phyloP scores from a whole-genome alignment of 1,139 yeast genomes.

The Suhomyces bolitotheri region DNA sequence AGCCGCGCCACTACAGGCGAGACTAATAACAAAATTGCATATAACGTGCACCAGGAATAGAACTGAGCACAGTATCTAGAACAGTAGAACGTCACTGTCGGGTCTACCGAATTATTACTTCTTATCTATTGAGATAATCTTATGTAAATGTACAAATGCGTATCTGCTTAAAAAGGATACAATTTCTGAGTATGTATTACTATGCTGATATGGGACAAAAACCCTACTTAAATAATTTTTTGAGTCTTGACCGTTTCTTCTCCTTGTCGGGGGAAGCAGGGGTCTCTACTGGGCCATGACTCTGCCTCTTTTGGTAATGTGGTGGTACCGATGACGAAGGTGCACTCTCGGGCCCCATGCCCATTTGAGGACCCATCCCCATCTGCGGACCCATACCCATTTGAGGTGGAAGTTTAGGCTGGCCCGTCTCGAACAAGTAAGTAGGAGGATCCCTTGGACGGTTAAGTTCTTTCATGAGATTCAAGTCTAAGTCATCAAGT shows the following conservation, averaged over 20 bases:
- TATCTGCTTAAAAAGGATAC: no score
- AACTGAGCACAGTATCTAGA: no score
- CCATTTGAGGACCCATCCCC: background rate
- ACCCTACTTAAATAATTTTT: conserved; percentile 37
- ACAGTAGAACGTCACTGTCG: no score
- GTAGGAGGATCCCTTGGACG: conserved; percentile 35
- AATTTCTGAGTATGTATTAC: no score
- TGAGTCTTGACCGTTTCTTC: conserved; percentile 39
- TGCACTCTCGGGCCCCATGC: background rate
- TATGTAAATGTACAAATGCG: no score
- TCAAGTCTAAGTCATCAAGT: conserved; percentile 35
- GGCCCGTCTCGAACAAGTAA: conserved; percentile 32
- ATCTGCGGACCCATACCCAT: conserved; percentile 1
- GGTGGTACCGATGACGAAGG: background rate
- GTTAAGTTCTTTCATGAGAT: conserved; percentile 28
- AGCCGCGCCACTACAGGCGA: no score
- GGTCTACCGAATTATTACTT: no score
- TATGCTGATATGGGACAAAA: no score
- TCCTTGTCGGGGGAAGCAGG: conserved; percentile 23
- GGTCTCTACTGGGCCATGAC: conserved; percentile 7
- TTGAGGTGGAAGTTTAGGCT: conserved; percentile 18
- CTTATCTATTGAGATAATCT: no score
- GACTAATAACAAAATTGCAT: no score
- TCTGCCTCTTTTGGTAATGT: conserved; percentile 28
- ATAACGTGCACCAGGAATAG: no score